A percentile compares a stretch with the other conserved stretches of the same genome.
Evolutionary conservation across 164 flowering plant genomes (phyloP).

Genomic region (Taxillus chinensis): DNA sequence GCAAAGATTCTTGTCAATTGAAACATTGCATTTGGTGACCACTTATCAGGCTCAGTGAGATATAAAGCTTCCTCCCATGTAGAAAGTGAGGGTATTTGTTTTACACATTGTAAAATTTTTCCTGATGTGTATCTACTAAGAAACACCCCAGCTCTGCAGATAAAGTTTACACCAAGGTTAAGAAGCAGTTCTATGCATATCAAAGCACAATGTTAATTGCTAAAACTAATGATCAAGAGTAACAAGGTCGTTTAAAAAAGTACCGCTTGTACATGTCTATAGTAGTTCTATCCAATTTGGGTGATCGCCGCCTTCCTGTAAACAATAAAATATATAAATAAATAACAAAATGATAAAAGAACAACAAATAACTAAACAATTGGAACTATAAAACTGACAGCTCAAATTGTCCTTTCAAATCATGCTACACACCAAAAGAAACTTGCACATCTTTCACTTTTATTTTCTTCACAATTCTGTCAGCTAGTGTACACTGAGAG

Average conservation of each 20-base stretch:
- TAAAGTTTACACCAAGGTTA: slow-evolving; percentile 1
- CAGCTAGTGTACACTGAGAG: slow-evolving; percentile 60
- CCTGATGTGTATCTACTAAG: slow-evolving; percentile 69
- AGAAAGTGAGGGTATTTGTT: slow-evolving; percentile 56
- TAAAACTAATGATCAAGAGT: background rate
- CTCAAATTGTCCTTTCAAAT: background rate
- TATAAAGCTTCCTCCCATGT: slow-evolving; percentile 79
- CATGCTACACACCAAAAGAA: slow-evolving; percentile 35
- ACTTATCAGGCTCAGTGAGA: slow-evolving; percentile 89
- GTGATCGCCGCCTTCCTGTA: slow-evolving; percentile 51
- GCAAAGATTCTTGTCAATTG: slow-evolving; percentile 91
- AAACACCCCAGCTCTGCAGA: slow-evolving; percentile 68
- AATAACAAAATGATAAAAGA: background rate
- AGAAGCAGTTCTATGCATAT: background rate
- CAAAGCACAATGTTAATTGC: background rate
- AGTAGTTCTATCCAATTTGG: slow-evolving; percentile 52
- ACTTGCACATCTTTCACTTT: slow-evolving; percentile 54
- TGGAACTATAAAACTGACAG: background rate
- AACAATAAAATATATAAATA: slow-evolving; percentile 8
- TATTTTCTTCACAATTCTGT: slow-evolving; percentile 53
- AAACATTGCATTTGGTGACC: slow-evolving; percentile 91
- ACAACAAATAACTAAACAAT: background rate
- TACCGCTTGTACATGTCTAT: slow-evolving; percentile 84
- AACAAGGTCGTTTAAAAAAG: background rate
- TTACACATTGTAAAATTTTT: slow-evolving; percentile 83